Evolutionary conservation across 2,329 filamentous ascomycete species (phyloP).

Genomic region (Graphilbum sp.): DNA sequence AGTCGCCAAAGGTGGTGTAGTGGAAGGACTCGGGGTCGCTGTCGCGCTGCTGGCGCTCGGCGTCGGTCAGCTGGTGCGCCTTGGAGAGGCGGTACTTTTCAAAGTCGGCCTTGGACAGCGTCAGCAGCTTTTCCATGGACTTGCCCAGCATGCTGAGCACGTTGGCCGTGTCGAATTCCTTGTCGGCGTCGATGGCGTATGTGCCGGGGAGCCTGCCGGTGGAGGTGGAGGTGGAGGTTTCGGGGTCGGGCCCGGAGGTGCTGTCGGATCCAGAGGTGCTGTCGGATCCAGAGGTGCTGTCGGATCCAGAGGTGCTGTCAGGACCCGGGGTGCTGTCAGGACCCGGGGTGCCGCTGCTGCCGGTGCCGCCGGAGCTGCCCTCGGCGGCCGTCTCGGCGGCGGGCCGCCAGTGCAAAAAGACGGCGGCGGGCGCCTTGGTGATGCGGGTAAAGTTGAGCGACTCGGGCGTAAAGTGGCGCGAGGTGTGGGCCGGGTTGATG

Average conservation of each 20-base stretch:
- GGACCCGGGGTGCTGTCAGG: too few species aligned
- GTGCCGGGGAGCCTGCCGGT: conserved; percentile 39
- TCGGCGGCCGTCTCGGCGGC: not conserved
- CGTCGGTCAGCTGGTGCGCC: conserved; percentile 52
- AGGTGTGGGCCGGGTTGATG: conserved; percentile 51
- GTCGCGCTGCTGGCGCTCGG: conserved; percentile 32
- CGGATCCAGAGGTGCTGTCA: too few species aligned
- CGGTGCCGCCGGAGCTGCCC: not conserved
- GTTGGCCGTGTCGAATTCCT: conserved; percentile 71
- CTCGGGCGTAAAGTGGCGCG: conserved; percentile 46
- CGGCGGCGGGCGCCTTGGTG: conserved; percentile 55
- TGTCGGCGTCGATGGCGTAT: conserved; percentile 94
- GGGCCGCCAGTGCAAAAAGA: conserved; percentile 60
- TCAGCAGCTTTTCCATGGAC: conserved; percentile 92
- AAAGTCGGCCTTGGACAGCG: conserved; percentile 64
- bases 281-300: too few species aligned
- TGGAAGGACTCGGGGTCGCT: conserved; percentile 66
- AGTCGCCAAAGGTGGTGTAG: conserved; percentile 72
- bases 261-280: too few species aligned
- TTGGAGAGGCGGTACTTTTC: conserved; percentile 63
- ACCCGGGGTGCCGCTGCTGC: too few species aligned
- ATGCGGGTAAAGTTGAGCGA: conserved; percentile 55
- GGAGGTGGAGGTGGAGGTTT: too few species aligned
- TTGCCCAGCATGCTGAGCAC: conserved; percentile 85
- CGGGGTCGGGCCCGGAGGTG: too few species aligned